Evolutionary conservation across 371 early-diverging fungal species (phyloP).

Genomic region (Mortierella sp.): DNA sequence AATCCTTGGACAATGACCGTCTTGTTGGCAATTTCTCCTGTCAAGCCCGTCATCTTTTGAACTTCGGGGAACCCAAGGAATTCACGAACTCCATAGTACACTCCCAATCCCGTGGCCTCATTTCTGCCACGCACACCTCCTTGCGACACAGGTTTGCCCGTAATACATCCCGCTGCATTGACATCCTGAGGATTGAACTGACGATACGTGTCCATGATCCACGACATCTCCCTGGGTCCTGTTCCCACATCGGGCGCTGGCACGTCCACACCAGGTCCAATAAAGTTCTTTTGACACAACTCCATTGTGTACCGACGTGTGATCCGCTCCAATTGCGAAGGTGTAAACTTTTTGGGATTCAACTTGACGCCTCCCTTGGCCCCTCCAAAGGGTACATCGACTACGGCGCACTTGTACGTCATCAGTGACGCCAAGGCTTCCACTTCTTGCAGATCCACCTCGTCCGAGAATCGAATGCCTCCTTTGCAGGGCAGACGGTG

Average conservation of each 20-base stretch:
- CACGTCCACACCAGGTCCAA: constrained; percentile 87
- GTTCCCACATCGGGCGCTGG: constrained; percentile 94
- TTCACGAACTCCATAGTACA: constrained; percentile 88
- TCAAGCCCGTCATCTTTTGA: constrained; percentile 77
- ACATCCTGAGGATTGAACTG: constrained; percentile 89
- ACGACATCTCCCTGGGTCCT: constrained; percentile 87
- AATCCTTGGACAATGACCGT: constrained; percentile 88
- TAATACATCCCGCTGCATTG: constrained; percentile 87
- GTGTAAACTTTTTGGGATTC: constrained; percentile 82
- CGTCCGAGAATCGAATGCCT: constrained; percentile 85
- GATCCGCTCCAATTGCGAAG: constrained; percentile 84
- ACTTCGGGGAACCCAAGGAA: constrained; percentile 85
- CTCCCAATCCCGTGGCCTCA: constrained; percentile 92
- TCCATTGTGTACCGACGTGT: constrained; percentile 92
- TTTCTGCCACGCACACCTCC: constrained; percentile 94
- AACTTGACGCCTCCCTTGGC: constrained; percentile 92
- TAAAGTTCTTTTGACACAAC: constrained; percentile 91
- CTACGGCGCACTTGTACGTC: constrained; percentile 94
- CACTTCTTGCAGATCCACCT: constrained; percentile 91
- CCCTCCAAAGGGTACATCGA: constrained; percentile 89
- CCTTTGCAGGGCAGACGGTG: constrained; percentile 91
- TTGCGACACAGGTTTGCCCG: constrained; percentile 87
- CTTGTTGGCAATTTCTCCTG: constrained; percentile 73
- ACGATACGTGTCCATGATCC: constrained; percentile 93
- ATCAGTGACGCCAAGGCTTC: constrained; percentile 83